phyloP scores from a whole-genome alignment of 768 basidiomycete species.

The Leccinum uliginosum region DNA sequence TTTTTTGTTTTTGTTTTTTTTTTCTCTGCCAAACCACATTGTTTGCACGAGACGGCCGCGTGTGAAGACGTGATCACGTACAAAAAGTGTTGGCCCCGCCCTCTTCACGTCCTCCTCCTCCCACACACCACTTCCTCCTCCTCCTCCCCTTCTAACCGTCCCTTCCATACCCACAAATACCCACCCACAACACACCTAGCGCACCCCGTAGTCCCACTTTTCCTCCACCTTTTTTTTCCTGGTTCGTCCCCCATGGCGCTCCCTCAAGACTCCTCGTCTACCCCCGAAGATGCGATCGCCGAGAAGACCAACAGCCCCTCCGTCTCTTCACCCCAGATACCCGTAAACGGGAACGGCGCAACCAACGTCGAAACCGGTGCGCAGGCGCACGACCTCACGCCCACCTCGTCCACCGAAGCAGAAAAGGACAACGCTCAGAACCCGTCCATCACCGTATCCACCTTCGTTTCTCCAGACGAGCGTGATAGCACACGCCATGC shows the following conservation, averaged over 20 bases:
- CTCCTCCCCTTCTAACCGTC: background rate
- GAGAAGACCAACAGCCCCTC: conserved; percentile 22
- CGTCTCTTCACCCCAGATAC: conserved; percentile 14
- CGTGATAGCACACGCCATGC: conserved; percentile 28
- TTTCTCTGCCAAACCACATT: conserved; percentile 16
- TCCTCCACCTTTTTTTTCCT: background rate
- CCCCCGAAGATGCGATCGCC: conserved; percentile 10
- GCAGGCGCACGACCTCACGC: conserved; percentile 27
- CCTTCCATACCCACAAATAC: conserved; percentile 30
- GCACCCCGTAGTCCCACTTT: background rate
- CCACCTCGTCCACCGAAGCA: conserved; percentile 31
- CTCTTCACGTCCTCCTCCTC: conserved; percentile 16
- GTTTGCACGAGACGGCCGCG: conserved; percentile 25
- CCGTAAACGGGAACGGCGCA: conserved; percentile 26
- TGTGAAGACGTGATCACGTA: conserved; percentile 31
- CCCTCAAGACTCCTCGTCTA: conserved; percentile 15
- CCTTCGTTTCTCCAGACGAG: conserved; percentile 31
- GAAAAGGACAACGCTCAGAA: conserved; percentile 36
- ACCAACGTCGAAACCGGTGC: conserved; percentile 18
- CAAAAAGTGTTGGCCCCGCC: conserved; percentile 24
- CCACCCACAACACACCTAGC: background rate
- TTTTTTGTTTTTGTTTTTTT: background rate
- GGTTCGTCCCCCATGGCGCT: conserved; percentile 22
- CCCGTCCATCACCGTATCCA: conserved; percentile 32
- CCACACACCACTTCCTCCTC: conserved; percentile 12